A percentile compares a stretch with the other conserved stretches of the same genome.
These are phyloP conservation scores for Lophiotrema nucula DNA, from an alignment of 495 filamentous ascomycete genomes.

Conservation along the genomic window DNA sequence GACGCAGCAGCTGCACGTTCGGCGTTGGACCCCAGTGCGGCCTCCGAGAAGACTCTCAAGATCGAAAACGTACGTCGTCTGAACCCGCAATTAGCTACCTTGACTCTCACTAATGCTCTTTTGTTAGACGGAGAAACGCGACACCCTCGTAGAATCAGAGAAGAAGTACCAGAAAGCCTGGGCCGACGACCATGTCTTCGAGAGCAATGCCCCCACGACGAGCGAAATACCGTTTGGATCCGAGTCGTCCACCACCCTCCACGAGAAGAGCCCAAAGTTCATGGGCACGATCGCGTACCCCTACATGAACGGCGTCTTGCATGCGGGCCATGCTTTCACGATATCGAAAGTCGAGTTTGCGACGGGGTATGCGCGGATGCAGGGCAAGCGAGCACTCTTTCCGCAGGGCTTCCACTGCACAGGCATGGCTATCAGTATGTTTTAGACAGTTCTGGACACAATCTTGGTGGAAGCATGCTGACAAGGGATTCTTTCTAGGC, in stretches of 20 bases:
- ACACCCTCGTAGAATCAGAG: constrained; percentile 80
- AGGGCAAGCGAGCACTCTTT: constrained; percentile 81
- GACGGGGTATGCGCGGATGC: constrained; percentile 79
- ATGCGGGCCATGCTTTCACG: constrained; percentile 89
- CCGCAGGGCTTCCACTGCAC: constrained; percentile 95
- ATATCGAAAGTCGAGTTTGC: constrained; percentile 89
- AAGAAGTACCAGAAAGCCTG: constrained; percentile 90
- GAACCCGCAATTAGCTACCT: too few relatives aligned
- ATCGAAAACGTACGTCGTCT: too few relatives aligned
- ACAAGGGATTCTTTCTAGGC: too few relatives aligned
- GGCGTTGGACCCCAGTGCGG: constrained; percentile 61
- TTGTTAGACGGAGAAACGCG: constrained; percentile 83
- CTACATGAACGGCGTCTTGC: constrained; percentile 91
- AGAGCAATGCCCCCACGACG: constrained; percentile 76
- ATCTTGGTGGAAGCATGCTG: too few relatives aligned
- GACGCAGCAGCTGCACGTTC: too few relatives aligned
- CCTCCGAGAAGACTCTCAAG: constrained; percentile 67
- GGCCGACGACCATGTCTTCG: constrained; percentile 75
- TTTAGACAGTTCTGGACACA: too few relatives aligned
- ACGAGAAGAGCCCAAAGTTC: constrained; percentile 82
- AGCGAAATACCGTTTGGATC: constrained; percentile 70
- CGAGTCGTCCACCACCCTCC: constrained; percentile 68
- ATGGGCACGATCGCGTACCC: constrained; percentile 67
- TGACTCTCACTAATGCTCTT: too few relatives aligned
- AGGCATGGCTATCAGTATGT: constrained; percentile 98